Evolutionary conservation across 495 filamentous ascomycete genomes (phyloP).

Genomic region (Penicillium egyptiacum): DNA sequence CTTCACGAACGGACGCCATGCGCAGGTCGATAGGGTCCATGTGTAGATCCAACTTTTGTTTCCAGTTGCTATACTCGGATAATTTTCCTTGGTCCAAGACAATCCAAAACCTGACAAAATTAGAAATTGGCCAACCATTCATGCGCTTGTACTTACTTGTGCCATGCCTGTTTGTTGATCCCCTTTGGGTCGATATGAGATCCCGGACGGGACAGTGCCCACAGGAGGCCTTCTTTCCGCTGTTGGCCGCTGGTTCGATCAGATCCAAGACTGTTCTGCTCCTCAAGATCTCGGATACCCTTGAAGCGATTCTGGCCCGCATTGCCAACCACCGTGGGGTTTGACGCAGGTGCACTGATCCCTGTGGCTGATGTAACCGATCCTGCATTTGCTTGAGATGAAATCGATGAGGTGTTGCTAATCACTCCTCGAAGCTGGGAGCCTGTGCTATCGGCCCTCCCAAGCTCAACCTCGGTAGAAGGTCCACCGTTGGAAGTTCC

Average conservation of each 20-base stretch:
- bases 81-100: conserved; percentile 94
- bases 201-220: conserved; percentile 90
- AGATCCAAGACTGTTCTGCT: conserved; percentile 58
- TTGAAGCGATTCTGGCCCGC: conserved; percentile 70
- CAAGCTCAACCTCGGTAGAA: conserved; percentile 63
- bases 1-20: conserved; percentile 94
- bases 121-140: conserved; percentile 9
- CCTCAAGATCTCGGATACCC: conserved; percentile 86
- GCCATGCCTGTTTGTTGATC: conserved; percentile 96
- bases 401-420: conserved; percentile 49
- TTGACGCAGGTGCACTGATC: conserved; percentile 32
- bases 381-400: conserved; percentile 45
- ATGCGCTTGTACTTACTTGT: conserved; percentile 72
- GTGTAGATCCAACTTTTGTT: conserved; percentile 91
- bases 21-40: conserved; percentile 98
- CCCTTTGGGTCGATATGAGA: conserved; percentile 94
- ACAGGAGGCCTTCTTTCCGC: conserved; percentile 89
- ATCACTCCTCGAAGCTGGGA: conserved; percentile 58
- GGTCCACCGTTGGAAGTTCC: conserved; percentile 38
- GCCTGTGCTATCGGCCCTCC: conserved; percentile 68
- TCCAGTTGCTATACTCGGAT: conserved; percentile 99
- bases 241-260: conserved; percentile 52
- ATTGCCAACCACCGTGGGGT: conserved; percentile 36
- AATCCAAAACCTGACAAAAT: conserved; percentile 81
- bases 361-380: conserved; percentile 33